Base-by-base conservation (phyloP, 169 alveolate species). In the Plasmodium inui region DNA sequence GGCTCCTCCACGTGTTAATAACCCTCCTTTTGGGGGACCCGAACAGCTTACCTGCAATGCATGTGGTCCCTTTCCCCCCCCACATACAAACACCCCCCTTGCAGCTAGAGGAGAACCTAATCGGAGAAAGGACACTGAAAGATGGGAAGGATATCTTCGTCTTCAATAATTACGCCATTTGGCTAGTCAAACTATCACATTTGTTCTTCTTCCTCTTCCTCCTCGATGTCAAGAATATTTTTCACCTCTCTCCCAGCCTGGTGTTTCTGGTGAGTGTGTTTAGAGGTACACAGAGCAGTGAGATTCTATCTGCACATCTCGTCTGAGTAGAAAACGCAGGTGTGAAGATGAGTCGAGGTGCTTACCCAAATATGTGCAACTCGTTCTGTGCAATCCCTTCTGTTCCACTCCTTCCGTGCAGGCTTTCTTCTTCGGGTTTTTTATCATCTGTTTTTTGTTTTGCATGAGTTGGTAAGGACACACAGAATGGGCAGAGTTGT, bases 401-500 rank as follows among this genome's bases (percentile, higher is more conserved):
- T n/a, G n/a, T 34, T 22, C 39, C 17, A 1, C 17, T 82, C 26
- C 89, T 7, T 6, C n/a, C 71, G 46, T 22, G 14, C 79, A 84
- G 92, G 19, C 73, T 46, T 72, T 84, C 32, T 74, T 84, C 61
- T 37, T 22, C 32, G 84, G 92, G 14, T 72, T 72, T 73, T 28
- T 73, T 26, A 19, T 73, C 46, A 84, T 73, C 73, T 73, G 28
- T 6, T 84, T 41, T 50, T 84, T 84, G 41, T 84, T 84, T 84
- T 84, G 32, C 53, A 84, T 84, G 92, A 39, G 92, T 53, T 84
- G 92, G 92, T 84, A 84, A 9, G 74, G 78, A 46, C 1, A 39
- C 53, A 2, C 72, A 46, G 30, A 10, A 5, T 0, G 34, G 32
- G 7, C 9, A 14, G 9, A 26, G 32, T 7, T n/a, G 8, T 12